Percentiles rank a stretch among this genome's conserved stretches.
phyloP scores from a whole-genome alignment of 176 grass and related monocot species.

The Hsuehochloa calcarea region DNA sequence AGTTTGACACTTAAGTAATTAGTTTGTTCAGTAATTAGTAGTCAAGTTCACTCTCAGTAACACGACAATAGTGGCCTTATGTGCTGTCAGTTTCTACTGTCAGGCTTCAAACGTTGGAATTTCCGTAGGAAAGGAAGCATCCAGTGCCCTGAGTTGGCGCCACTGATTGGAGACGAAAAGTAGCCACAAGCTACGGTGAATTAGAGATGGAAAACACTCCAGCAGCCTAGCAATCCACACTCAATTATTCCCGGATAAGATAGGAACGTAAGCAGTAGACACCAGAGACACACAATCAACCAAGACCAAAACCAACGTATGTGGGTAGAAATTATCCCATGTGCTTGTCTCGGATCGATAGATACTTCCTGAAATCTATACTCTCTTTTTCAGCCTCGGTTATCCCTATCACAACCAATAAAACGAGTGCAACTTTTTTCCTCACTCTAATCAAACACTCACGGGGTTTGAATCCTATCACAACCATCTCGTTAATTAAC shows the following conservation, averaged over 20 bases:
- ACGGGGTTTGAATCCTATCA: constrained; percentile 7
- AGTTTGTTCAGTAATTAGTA: background rate
- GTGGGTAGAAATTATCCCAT: background rate
- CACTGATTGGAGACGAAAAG: background rate
- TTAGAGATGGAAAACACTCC: background rate
- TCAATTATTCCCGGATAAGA: background rate
- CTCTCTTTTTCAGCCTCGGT: background rate
- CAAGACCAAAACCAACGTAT: background rate
- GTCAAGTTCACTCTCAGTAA: background rate
- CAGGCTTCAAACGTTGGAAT: background rate
- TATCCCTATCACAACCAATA: background rate
- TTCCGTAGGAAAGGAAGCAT: background rate
- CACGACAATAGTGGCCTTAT: background rate
- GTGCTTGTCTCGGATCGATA: background rate
- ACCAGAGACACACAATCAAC: background rate
- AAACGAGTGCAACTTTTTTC: background rate
- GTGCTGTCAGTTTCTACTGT: background rate
- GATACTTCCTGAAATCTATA: background rate
- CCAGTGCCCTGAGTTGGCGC: background rate
- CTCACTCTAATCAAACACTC: background rate
- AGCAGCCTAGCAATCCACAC: no score
- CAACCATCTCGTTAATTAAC: background rate
- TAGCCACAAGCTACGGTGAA: background rate
- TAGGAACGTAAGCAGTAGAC: background rate
- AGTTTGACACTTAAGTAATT: background rate